Conservation (phyloP, 2,329 filamentous ascomycete species). For the Metarhizium guizhouense region DNA sequence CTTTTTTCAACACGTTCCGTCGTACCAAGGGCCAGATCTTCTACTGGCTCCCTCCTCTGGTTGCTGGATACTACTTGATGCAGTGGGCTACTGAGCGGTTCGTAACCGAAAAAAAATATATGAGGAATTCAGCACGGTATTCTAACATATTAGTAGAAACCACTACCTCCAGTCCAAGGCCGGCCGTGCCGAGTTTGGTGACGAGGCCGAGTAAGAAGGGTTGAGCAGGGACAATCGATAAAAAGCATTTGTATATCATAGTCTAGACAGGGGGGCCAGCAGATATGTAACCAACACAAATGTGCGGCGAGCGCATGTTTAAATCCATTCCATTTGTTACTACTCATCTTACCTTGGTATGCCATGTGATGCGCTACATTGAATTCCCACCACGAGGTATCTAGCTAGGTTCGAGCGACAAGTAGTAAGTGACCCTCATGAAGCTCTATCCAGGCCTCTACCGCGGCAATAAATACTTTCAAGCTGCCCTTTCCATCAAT, state of each 20-base stretch:
- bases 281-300: conserved; percentile 15
- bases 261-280: conserved; percentile 30
- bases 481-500: not conserved
- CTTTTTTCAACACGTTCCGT: conserved; percentile 93
- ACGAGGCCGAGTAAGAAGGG: conserved; percentile 29
- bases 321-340: conserved; percentile 14
- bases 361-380: too few relatives aligned
- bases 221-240: conserved; percentile 8
- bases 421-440: too few relatives aligned
- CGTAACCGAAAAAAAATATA: conserved; percentile 19
- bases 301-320: conserved; percentile 5
- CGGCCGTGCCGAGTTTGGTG: conserved; percentile 49
- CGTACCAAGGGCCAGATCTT: conserved; percentile 79
- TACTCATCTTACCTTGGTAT: too few relatives aligned
- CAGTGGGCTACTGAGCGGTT: conserved; percentile 89
- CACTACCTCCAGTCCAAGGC: conserved; percentile 75
- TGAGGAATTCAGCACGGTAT: not conserved
- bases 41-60: conserved; percentile 74
- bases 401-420: too few relatives aligned
- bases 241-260: conserved; percentile 29
- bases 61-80: conserved; percentile 74
- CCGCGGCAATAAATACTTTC: too few relatives aligned
- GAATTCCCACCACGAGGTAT: too few relatives aligned
- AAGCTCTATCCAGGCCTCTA: too few relatives aligned
- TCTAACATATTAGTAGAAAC: conserved; percentile 44